Base-by-base conservation (phyloP, 306 rosid species). In the Begonia loranthoides region DNA sequence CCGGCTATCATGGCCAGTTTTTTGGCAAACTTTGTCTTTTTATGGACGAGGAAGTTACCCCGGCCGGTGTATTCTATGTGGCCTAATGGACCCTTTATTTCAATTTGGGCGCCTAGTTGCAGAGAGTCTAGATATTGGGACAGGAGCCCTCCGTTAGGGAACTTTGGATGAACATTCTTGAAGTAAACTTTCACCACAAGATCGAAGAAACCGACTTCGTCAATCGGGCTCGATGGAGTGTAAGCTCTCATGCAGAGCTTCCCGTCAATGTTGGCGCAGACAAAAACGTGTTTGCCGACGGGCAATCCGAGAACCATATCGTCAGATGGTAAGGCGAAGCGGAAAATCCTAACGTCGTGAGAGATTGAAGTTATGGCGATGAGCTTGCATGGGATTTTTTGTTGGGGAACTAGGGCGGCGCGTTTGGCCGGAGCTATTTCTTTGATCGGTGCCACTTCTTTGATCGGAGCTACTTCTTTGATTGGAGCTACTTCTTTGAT, bases 211-310 rank as follows among this genome's bases (percentile, higher is more conserved):
- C 96, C 94, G 2, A 72, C 73, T 52, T 70, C 80, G 24, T 84
- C 86, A 1, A 72, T 52, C 49, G 58, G 15, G 55, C 71, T 84
- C 0, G 79, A 63, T 10, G 96, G 96, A 12, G 96, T 88, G 62
- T 84, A 88, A 49, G 94, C 96, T 51, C 96, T 70, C 82, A 88
- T 79, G 75, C 96, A 88, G 1, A 84, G 67, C 78, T 88, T 84
- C 0, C 59, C 71, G 9, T 77, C 68, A 6, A 84, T 60, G 13
- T 51, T 66, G 13, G 85, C 86, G 9, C 88, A 84, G 13, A 84
- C 1, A 50, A 79, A 87, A 8, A 88, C 53, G 67, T 84, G 96
- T 22, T 88, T 88, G 1, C 96, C 96, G 0, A 84, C 78, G 0
- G 93, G 96, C 5, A 84, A 60, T 9, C 96, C 96, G 45, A 83